Evolutionary conservation across 2,329 filamentous ascomycete species (phyloP), one percentile per base, ranked within the genome.

Genomic region (Aschersonia sp.): DNA sequence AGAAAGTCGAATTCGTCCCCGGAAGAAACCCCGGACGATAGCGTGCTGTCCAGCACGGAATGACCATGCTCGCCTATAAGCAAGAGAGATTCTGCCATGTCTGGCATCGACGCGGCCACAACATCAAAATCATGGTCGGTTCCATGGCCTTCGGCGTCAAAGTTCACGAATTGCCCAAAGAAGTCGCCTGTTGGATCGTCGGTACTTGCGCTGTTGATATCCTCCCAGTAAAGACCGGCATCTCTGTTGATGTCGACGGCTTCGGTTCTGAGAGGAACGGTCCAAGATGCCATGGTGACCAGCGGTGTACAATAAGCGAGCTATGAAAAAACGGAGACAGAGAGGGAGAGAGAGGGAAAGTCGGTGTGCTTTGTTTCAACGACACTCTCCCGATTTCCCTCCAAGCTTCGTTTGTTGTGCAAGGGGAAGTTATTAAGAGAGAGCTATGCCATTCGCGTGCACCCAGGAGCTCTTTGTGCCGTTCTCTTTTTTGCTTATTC

Each of bases 151-250:
- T 57, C 57, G 48, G 50, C 56, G 38, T 64, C 64, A 48, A 65
- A 62, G 58, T 65, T 57, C 52, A 66, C 55, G 49, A 64, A 66
- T 53, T 66, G 61, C 20, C 60, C 59, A 48, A 66, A 65, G 45
- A 66, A 56, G 52, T 66, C 64, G 53, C 52, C 57, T 31, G 58
- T 52, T 42, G 54, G 54, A 45, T 63, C 59, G 32, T 56, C 59
- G 29, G 54, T 53, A 12, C 54, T 54, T 45, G 54, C 53, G 35
- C 58, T 57, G 41, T 65, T 61, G 31, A 58, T 44, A 44, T 64
- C 61, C 47, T 59, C 59, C 61, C 62, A 65, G 53, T 56, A 62
- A 54, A 64, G 62, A 53, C 54, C 55, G n/a, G 58, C 52, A 30
- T 65, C 62, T 44, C 63, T 57, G 50, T 59, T 61, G 49, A 59